phyloP scores from a whole-genome alignment of 2,329 filamentous ascomycete genomes.

The Alternaria gansuensis region DNA sequence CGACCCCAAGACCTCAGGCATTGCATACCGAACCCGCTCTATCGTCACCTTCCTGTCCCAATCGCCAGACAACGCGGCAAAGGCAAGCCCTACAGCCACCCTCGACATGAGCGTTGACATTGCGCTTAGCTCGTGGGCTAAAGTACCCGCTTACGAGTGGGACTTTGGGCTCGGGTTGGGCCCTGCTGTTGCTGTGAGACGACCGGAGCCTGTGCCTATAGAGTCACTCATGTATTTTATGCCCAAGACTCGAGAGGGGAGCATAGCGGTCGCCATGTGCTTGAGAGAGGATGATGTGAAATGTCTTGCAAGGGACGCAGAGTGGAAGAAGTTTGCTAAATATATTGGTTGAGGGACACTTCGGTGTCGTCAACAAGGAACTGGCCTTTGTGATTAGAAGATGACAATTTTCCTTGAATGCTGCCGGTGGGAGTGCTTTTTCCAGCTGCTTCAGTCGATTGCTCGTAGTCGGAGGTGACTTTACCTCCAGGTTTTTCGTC shows the following conservation, averaged over 20 bases:
- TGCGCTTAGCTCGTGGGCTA: slow-evolving; percentile 65
- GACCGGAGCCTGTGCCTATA: slow-evolving; percentile 58
- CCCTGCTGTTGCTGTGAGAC: slow-evolving; percentile 57
- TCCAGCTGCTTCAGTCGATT: too few relatives aligned
- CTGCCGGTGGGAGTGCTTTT: background rate
- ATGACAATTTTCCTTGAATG: background rate
- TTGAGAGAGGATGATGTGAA: slow-evolving; percentile 57
- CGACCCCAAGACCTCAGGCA: background rate
- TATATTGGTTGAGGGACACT: background rate
- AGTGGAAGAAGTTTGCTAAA: background rate
- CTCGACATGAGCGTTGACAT: slow-evolving; percentile 51
- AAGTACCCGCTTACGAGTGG: slow-evolving; percentile 56
- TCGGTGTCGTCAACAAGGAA: background rate
- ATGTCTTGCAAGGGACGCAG: slow-evolving; percentile 32
- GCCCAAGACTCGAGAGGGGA: slow-evolving; percentile 50
- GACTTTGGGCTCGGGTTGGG: slow-evolving; percentile 62
- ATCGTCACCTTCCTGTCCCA: slow-evolving; percentile 55
- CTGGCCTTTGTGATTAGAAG: background rate
- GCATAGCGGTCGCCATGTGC: slow-evolving; percentile 58
- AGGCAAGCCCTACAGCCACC: slow-evolving; percentile 45
- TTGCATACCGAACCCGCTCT: slow-evolving; percentile 33
- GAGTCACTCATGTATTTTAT: slow-evolving; percentile 62
- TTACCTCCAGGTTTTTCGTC: too few relatives aligned
- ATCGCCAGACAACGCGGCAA: slow-evolving; percentile 48
- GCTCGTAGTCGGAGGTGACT: too few relatives aligned